Percentiles rank a stretch among this genome's conserved stretches.
phyloP scores from a whole-genome alignment of 2,329 filamentous ascomycete genomes.

The Calonectria pseudoturangicola region DNA sequence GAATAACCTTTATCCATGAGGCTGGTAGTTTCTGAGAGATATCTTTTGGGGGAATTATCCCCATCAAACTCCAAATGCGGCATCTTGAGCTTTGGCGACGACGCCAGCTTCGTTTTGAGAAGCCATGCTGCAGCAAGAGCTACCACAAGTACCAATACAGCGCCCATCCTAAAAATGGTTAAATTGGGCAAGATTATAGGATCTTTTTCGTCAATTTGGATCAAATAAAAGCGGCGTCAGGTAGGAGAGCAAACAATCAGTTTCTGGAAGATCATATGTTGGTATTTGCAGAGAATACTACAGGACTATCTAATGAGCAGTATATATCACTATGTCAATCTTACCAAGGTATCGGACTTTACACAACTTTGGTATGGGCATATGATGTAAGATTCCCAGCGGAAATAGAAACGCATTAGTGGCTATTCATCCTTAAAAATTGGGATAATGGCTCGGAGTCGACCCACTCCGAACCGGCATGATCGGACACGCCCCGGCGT shows the following conservation, averaged over 20 bases:
- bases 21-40: background rate
- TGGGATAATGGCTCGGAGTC: background rate
- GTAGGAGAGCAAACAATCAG: background rate
- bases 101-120: background rate
- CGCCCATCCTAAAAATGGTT: background rate
- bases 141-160: background rate
- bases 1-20: constrained; percentile 4
- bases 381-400: background rate
- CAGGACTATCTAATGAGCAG: background rate
- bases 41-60: background rate
- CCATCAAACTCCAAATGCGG: constrained; percentile 13
- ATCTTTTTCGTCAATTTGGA: too few species aligned
- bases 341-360: background rate
- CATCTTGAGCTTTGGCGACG: constrained; percentile 1
- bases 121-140: background rate
- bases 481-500: constrained; percentile 3
- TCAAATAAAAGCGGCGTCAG: background rate
- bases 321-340: background rate
- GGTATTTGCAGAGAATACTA: background rate
- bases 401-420: background rate
- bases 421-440: background rate
- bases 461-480: background rate
- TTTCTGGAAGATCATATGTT: background rate
- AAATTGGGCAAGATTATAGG: background rate
- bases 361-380: background rate